phyloP scores from a whole-genome alignment of 2,329 filamentous ascomycete genomes.

The Phyllosticta paracitricarpa region DNA sequence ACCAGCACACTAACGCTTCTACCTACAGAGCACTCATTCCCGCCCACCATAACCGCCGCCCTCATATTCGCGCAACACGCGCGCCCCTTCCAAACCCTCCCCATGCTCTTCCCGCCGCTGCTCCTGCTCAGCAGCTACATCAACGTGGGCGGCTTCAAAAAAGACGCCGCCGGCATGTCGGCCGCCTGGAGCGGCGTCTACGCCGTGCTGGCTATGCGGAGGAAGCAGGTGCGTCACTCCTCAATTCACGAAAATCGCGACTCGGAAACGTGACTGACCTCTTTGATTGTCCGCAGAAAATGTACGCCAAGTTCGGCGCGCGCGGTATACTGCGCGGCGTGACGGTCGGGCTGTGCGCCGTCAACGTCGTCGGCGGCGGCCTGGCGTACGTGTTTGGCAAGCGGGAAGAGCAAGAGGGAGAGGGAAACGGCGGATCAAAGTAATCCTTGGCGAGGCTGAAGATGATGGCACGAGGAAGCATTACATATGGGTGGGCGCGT shows the following conservation, averaged over 20 bases:
- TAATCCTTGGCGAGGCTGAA: not conserved
- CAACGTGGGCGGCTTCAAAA: constrained; percentile 52
- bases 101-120: constrained; percentile 57
- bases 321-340: constrained; percentile 43
- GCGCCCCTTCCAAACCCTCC: constrained; percentile 55
- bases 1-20: not conserved
- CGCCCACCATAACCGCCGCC: constrained; percentile 54
- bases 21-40: constrained; percentile 49
- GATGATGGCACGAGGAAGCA: not conserved
- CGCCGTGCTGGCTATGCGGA: constrained; percentile 49
- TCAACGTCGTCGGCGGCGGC: constrained; percentile 42
- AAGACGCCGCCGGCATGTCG: constrained; percentile 53
- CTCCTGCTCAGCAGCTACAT: constrained; percentile 57
- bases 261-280: no score
- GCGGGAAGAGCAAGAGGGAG: constrained; percentile 23
- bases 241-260: not conserved
- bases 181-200: constrained; percentile 58
- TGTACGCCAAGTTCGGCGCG: constrained; percentile 39
- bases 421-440: not conserved
- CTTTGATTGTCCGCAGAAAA: constrained; percentile 17
- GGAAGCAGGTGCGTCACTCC: constrained; percentile 34
- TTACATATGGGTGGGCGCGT: no score
- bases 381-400: constrained; percentile 42
- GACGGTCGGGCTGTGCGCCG: constrained; percentile 41
- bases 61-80: constrained; percentile 56